phyloP scores from a whole-genome alignment of 305 asterid species.

The Fraxinus greggii region DNA sequence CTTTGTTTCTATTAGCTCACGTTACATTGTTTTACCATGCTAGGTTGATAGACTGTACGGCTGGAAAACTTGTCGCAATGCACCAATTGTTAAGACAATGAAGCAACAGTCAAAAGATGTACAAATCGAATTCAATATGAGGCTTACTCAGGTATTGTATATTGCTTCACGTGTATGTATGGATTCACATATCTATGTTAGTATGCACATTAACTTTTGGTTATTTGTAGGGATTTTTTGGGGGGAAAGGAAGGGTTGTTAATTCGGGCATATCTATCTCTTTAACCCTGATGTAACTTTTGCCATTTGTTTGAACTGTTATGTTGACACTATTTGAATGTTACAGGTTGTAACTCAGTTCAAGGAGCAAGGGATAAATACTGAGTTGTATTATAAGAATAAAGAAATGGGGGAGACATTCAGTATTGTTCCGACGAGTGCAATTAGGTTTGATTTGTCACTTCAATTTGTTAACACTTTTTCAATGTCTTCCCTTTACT shows the following conservation, averaged over 20 bases:
- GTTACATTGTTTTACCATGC: slow-evolving; percentile 13
- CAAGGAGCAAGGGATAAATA: slow-evolving; percentile 91
- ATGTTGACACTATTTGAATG: slow-evolving; percentile 17
- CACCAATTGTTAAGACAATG: slow-evolving; percentile 83
- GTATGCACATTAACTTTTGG: neutral
- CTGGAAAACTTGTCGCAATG: slow-evolving; percentile 76
- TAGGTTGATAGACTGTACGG: slow-evolving; percentile 93
- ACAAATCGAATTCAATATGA: slow-evolving; percentile 55
- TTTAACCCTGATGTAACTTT: too few species aligned
- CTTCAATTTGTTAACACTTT: slow-evolving; percentile 19
- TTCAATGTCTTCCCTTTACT: slow-evolving; percentile 13
- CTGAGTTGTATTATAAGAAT: slow-evolving; percentile 87
- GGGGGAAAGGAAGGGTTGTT: neutral
- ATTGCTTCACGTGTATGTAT: slow-evolving; percentile 6
- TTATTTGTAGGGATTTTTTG: too few species aligned
- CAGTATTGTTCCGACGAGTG: slow-evolving; percentile 95
- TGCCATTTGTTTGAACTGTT: slow-evolving; percentile 21
- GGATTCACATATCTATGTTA: neutral
- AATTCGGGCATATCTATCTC: neutral
- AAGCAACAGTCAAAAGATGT: slow-evolving; percentile 82
- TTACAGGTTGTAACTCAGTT: slow-evolving; percentile 71
- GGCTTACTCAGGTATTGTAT: slow-evolving; percentile 64
- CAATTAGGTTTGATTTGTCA: slow-evolving; percentile 61
- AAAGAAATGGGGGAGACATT: slow-evolving; percentile 83
- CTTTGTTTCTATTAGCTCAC: slow-evolving; percentile 14